phyloP scores from a whole-genome alignment of 2,329 filamentous ascomycete genomes.

The Alternaria panax region DNA sequence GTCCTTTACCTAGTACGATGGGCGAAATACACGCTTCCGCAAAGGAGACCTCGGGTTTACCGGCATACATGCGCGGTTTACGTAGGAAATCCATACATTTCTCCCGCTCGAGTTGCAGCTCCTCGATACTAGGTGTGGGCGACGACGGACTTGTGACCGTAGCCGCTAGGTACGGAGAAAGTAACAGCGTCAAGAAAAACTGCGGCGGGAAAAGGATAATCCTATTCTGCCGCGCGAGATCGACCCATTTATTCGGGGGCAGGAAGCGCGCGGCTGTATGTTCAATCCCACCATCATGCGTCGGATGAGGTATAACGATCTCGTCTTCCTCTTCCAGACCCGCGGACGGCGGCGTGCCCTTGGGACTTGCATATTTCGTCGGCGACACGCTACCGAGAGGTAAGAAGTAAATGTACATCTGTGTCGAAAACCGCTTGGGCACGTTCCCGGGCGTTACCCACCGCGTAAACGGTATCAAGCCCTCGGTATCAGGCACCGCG shows the following conservation, averaged over 20 bases:
- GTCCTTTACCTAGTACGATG: conserved; percentile 49
- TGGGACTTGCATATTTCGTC: conserved; percentile 40
- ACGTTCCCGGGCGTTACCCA: conserved; percentile 85
- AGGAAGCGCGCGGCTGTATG: conserved; percentile 82
- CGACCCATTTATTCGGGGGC: conserved; percentile 72
- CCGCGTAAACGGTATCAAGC: conserved; percentile 81
- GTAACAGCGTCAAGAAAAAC: conserved; percentile 72
- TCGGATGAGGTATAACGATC: conserved; percentile 72
- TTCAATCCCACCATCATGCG: conserved; percentile 72
- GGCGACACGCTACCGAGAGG: conserved; percentile 59
- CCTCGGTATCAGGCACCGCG: conserved; percentile 70
- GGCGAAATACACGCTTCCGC: conserved; percentile 54
- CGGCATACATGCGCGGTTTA: conserved; percentile 57
- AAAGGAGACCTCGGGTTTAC: conserved; percentile 49
- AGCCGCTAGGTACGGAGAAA: conserved; percentile 61
- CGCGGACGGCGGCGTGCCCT: conserved; percentile 41
- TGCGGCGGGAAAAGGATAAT: conserved; percentile 93
- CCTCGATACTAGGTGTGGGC: conserved; percentile 41
- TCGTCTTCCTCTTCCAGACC: conserved; percentile 50
- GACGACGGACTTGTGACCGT: conserved; percentile 28
- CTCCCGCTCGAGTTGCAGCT: conserved; percentile 50
- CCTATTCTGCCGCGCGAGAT: conserved; percentile 66
- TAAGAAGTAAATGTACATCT: conserved; percentile 96
- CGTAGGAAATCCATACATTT: conserved; percentile 56
- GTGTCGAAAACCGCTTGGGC: conserved; percentile 84